Base-by-base conservation (phyloP, 768 basidiomycete genomes). In the Hydnum rufescens region DNA sequence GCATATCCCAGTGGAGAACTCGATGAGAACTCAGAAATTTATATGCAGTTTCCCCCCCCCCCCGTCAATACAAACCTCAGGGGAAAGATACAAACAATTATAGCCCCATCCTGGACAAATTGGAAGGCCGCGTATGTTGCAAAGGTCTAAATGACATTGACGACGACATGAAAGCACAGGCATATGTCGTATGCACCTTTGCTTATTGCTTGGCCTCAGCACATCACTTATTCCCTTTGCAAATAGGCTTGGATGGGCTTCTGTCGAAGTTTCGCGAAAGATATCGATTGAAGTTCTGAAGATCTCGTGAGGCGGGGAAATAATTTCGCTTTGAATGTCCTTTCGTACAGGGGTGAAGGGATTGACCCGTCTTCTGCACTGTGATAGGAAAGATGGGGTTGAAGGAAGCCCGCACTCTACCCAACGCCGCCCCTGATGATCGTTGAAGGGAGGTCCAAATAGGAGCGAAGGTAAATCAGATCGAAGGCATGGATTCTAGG, bases 381-480 rank as follows among this genome's bases (percentile, higher is more conserved):
- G 67, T 70, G 5, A 68, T 73, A 28, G 72, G 71, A 36, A 74
- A 68, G 65, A 74, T 78, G 67, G 66, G 67, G 3, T 58, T 77
- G 60, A 67, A 63, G 1, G 59, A 18, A 57, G 57, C 0, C 54
- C 30, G 8, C 61, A 62, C 2, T 46, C 19, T 49, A 8, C 23
- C 65, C 5, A 60, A 62, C 34, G 49, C 64, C 18, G 61, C 64
- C 29, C 52, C n/a, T n/a, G n/a, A n/a, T n/a, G n/a, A n/a, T n/a
- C n/a, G n/a, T n/a, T n/a, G n/a, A n/a, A n/a, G n/a, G n/a, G n/a
- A n/a, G n/a, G n/a, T n/a, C n/a, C n/a, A n/a, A n/a, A n/a, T n/a
- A n/a, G n/a, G n/a, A n/a, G n/a, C n/a, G n/a, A n/a, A n/a, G n/a
- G n/a, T n/a, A n/a, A n/a, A n/a, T n/a, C n/a, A n/a, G n/a, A n/a